A percentile compares a stretch with the other conserved stretches of the same genome.
phyloP scores from a whole-genome alignment of 2,329 filamentous ascomycete species.

The Pseudohalonectria lignicola region DNA sequence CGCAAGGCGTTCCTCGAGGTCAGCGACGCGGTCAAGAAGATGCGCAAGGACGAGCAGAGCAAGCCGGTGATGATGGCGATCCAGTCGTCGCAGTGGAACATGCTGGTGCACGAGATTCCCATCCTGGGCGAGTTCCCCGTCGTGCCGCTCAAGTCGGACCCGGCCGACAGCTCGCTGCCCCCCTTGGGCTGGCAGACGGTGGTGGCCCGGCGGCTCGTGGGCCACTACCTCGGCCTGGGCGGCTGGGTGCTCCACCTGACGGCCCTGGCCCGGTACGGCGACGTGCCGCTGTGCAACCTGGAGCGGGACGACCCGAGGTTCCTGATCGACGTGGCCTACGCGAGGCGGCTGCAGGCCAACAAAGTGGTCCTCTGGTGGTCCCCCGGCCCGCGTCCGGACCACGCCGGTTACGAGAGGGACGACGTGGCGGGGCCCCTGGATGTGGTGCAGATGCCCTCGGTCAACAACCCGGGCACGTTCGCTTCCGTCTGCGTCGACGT shows the following conservation, averaged over 20 bases:
- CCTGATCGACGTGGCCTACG: conserved; percentile 92
- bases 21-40: conserved; percentile 78
- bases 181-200: conserved; percentile 91
- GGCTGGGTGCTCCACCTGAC: conserved; percentile 86
- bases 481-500: conserved; percentile 94
- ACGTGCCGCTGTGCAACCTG: conserved; percentile 89
- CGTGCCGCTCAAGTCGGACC: conserved; percentile 69
- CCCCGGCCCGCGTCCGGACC: conserved; percentile 72
- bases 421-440: conserved; percentile 77
- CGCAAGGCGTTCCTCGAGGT: conserved; percentile 84
- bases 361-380: conserved; percentile 98
- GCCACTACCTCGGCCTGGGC: conserved; percentile 85
- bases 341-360: conserved; percentile 77
- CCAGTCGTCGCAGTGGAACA: conserved; percentile 75
- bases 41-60: conserved; percentile 70
- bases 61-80: conserved; percentile 76
- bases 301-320: conserved; percentile 91
- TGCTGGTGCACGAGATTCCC: conserved; percentile 76
- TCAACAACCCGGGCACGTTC: conserved; percentile 91
- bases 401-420: conserved; percentile 91
- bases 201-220: conserved; percentile 73
- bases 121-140: conserved; percentile 74
- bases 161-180: conserved; percentile 75
- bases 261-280: conserved; percentile 80
- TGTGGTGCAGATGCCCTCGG: conserved; percentile 78